Conservation (phyloP, 108 stramenopile genomes). For the Parmales sp. region DNA sequence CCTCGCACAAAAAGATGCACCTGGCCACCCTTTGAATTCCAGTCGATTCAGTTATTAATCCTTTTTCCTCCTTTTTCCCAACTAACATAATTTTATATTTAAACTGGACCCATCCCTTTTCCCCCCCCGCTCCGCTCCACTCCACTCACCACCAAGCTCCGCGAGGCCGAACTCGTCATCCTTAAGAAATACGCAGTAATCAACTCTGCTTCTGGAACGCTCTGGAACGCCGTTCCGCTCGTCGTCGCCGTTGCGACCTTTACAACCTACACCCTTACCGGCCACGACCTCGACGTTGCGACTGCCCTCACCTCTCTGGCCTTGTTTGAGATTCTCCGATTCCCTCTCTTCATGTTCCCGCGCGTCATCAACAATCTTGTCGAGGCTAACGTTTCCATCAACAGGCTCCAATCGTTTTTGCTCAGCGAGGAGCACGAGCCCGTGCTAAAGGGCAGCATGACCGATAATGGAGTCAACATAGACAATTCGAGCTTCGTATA, state of each 20-base stretch:
- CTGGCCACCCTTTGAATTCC: too few relatives aligned
- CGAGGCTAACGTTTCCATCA: conserved; percentile 75
- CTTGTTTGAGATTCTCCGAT: conserved; percentile 82
- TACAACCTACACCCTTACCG: conserved; percentile 54
- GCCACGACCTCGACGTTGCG: conserved; percentile 61
- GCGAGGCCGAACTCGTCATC: conserved; percentile 55
- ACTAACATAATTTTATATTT: too few relatives aligned
- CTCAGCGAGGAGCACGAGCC: conserved; percentile 48
- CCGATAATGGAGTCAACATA: conserved; percentile 35
- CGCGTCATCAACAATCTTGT: conserved; percentile 81
- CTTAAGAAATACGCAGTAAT: conserved; percentile 40
- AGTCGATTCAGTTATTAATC: too few relatives aligned
- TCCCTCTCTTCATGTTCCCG: conserved; percentile 89
- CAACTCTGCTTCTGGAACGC: conserved; percentile 10
- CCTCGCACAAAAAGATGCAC: too few relatives aligned
- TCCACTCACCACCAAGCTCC: conserved; percentile 23
- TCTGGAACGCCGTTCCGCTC: conserved; percentile 56
- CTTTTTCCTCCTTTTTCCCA: too few relatives aligned
- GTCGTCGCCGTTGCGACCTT: conserved; percentile 82
- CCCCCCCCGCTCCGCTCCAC: not conserved
- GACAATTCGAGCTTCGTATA: conserved; percentile 51
- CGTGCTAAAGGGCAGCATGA: conserved; percentile 34
- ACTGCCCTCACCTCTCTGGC: conserved; percentile 69
- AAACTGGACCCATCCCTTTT: too few relatives aligned
- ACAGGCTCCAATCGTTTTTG: conserved; percentile 65